Conservation (phyloP, 208 protist species). For the Crithidia expoeki region DNA sequence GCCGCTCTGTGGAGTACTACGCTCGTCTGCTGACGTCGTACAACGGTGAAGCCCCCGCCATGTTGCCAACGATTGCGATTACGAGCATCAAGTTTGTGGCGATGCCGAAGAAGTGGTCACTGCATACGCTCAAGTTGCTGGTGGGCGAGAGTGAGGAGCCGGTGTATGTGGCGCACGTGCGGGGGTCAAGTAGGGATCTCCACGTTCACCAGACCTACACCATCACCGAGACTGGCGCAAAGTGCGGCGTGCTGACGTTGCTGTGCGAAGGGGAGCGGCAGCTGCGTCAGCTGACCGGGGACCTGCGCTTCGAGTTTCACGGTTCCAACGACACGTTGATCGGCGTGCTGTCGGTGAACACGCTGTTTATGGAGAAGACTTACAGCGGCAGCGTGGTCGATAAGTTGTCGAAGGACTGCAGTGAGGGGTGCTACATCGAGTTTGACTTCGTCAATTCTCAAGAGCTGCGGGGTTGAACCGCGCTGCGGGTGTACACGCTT, state of each 20-base stretch:
- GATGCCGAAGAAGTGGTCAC: conserved; percentile 26
- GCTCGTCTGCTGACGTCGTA: conserved; percentile 46
- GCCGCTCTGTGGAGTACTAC: conserved; percentile 76
- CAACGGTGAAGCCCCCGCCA: conserved; percentile 39
- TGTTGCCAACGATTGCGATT: conserved; percentile 39
- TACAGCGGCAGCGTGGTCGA: conserved; percentile 45
- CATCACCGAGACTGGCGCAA: conserved; percentile 14
- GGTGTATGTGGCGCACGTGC: conserved; percentile 15
- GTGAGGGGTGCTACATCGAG: conserved; percentile 24
- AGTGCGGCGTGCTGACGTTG: conserved; percentile 20
- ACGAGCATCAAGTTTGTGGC: conserved; percentile 28
- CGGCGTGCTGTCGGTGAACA: conserved; percentile 51
- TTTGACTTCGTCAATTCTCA: conserved; percentile 26
- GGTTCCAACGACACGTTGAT: conserved; percentile 26
- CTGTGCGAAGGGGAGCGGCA: conserved; percentile 17
- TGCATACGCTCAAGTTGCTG: conserved; percentile 31
- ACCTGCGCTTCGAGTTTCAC: conserved; percentile 42
- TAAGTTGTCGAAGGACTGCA: conserved; percentile 46
- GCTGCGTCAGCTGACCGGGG: conserved; percentile 23
- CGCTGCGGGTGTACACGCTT: background rate
- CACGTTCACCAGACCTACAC: background rate
- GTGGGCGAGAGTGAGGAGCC: conserved; percentile 21
- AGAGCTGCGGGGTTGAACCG: background rate
- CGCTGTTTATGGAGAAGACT: conserved; percentile 50
- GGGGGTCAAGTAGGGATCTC: background rate